phyloP scores from a whole-genome alignment of 2,329 filamentous ascomycete species.

The Trichoderma gracile region DNA sequence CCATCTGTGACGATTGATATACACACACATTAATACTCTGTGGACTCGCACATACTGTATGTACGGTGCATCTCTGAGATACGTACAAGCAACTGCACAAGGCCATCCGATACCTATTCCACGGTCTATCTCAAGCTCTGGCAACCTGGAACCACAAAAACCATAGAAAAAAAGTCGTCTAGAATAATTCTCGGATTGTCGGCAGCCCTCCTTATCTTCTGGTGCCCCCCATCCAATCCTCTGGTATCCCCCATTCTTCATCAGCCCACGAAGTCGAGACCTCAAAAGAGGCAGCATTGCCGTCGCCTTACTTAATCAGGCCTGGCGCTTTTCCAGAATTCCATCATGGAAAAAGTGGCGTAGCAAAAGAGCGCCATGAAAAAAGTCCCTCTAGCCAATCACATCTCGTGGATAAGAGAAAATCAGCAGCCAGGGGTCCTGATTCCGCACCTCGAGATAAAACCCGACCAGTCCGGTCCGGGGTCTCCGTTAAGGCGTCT shows the following conservation, averaged over 20 bases:
- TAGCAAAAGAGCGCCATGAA: neutral
- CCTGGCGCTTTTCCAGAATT: neutral
- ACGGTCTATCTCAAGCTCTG: no score
- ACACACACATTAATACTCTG: no score
- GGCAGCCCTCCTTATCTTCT: constrained; percentile 4
- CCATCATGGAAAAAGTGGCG: neutral
- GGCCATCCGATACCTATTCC: neutral
- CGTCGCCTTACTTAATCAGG: neutral
- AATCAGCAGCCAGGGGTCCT: neutral
- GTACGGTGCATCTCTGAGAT: no score
- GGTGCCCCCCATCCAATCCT: neutral
- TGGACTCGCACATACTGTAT: no score
- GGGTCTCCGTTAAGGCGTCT: constrained; percentile 9
- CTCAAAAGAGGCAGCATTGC: constrained; percentile 2
- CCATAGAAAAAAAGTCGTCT: neutral
- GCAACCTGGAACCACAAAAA: neutral
- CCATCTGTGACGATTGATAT: no score
- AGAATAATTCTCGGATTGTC: constrained; percentile 4
- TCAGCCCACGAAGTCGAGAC: constrained; percentile 2
- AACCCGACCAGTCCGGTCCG: neutral
- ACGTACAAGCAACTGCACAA: no score
- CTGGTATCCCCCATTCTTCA: neutral
- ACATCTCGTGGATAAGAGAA: constrained; percentile 17
- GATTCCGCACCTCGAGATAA: constrained; percentile 10
- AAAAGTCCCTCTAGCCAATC: neutral